Evolutionary conservation across 2,329 filamentous ascomycete species (phyloP).

Genomic region (Aspergillus udagawae): DNA sequence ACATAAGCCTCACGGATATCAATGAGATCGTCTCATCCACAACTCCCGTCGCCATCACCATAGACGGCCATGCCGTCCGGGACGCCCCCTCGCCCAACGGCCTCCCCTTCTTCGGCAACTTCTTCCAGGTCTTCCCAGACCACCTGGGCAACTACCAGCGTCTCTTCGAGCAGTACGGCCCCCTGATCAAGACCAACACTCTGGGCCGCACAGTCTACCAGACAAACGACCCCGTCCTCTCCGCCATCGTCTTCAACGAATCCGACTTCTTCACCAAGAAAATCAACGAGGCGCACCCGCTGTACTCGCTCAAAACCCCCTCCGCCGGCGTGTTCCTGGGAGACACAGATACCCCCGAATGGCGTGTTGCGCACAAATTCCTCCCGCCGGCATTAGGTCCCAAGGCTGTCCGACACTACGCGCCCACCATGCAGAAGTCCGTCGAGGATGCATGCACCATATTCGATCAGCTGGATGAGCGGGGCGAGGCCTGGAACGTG

Average conservation of each 20-base stretch:
- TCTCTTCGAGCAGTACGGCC: constrained; percentile 52
- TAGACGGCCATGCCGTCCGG: constrained; percentile 27
- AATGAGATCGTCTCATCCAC: constrained; percentile 11
- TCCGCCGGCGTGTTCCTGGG: constrained; percentile 29
- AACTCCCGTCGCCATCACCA: constrained; percentile 20
- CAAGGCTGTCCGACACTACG: constrained; percentile 59
- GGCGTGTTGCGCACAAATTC: constrained; percentile 56
- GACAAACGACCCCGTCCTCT: constrained; percentile 49
- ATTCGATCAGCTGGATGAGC: constrained; percentile 47
- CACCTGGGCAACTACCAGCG: constrained; percentile 56
- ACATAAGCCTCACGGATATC: constrained; percentile 10
- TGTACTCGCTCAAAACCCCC: constrained; percentile 24
- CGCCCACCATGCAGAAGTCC: constrained; percentile 55
- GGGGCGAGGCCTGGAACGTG: constrained; percentile 44
- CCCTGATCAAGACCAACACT: constrained; percentile 50
- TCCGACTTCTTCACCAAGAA: constrained; percentile 53
- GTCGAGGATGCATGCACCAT: constrained; percentile 49
- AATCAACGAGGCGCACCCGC: constrained; percentile 37
- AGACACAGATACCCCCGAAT: constrained; percentile 31
- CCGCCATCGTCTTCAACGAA: constrained; percentile 47
- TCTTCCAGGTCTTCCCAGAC: constrained; percentile 55
- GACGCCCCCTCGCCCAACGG: constrained; percentile 20
- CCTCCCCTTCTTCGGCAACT: constrained; percentile 47
- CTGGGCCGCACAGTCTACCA: constrained; percentile 50
- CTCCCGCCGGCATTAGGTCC: constrained; percentile 56